phyloP scores from a whole-genome alignment of 768 basidiomycete genomes.

The Imleria badia region DNA sequence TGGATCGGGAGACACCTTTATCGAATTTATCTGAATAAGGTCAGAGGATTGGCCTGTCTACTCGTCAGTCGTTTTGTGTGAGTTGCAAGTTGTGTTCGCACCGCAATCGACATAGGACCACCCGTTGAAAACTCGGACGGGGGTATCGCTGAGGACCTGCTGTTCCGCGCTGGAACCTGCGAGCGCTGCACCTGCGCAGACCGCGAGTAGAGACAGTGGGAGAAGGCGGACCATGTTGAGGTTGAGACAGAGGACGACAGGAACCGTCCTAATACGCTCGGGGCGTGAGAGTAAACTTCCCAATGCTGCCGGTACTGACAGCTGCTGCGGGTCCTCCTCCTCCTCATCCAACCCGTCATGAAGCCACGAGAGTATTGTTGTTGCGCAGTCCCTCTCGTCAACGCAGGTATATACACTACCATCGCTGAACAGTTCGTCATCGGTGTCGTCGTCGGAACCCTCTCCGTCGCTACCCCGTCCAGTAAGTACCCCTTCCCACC shows the following conservation, averaged over 20 bases:
- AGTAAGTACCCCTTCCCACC: slow-evolving; percentile 50
- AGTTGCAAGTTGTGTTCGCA: slow-evolving; percentile 37
- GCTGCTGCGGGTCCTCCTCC: slow-evolving; percentile 3
- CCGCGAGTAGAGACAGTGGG: slow-evolving; percentile 29
- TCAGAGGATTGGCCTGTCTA: slow-evolving; percentile 45
- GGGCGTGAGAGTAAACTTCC: slow-evolving; percentile 23
- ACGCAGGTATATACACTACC: slow-evolving; percentile 84
- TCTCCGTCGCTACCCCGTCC: slow-evolving; percentile 75
- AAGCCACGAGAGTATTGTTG: slow-evolving; percentile 88
- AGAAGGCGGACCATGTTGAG: slow-evolving; percentile 30
- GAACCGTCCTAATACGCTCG: slow-evolving; percentile 15
- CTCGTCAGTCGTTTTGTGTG: slow-evolving; percentile 2
- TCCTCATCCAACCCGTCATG: slow-evolving; percentile 38
- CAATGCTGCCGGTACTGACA: neutral
- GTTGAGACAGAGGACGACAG: slow-evolving; percentile 20
- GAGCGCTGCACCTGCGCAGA: slow-evolving; percentile 23
- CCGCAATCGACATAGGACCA: slow-evolving; percentile 81
- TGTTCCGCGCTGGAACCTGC: slow-evolving; percentile 31
- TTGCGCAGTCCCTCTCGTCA: slow-evolving; percentile 87
- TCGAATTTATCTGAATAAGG: slow-evolving; percentile 64
- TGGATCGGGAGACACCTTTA: slow-evolving; percentile 80
- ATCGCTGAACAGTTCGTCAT: slow-evolving; percentile 74
- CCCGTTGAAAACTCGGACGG: slow-evolving; percentile 38
- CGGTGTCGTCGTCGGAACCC: slow-evolving; percentile 64
- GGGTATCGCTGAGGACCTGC: slow-evolving; percentile 27